phyloP scores from a whole-genome alignment of 2,329 filamentous ascomycete genomes.

The Tolypocladium ophioglossoides region DNA sequence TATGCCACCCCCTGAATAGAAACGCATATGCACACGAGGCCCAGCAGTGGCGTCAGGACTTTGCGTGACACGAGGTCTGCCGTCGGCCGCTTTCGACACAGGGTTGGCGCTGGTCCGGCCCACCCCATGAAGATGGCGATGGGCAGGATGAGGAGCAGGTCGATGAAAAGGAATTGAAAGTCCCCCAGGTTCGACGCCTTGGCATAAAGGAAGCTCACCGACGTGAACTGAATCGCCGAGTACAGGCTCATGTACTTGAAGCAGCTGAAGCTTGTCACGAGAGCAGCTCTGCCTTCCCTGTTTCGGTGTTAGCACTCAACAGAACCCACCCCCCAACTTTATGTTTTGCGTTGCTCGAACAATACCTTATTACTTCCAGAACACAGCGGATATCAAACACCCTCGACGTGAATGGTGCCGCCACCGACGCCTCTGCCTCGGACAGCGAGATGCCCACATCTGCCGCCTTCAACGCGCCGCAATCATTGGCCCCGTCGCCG shows the following conservation, averaged over 20 bases:
- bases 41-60: constrained; percentile 78
- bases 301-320: constrained; percentile 9
- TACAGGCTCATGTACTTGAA: constrained; percentile 99
- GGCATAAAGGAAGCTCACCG: constrained; percentile 92
- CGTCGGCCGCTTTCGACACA: constrained; percentile 79
- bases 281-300: constrained; percentile 81
- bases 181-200: constrained; percentile 91
- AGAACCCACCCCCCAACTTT: neutral
- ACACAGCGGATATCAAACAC: constrained; percentile 96
- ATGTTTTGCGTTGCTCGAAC: constrained; percentile 4
- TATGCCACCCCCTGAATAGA: constrained; percentile 66
- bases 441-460: constrained; percentile 96
- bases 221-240: constrained; percentile 97
- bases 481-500: constrained; percentile 95
- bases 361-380: constrained; percentile 72
- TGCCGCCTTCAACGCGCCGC: constrained; percentile 89
- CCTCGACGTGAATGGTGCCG: constrained; percentile 92
- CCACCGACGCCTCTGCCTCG: constrained; percentile 93
- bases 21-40: constrained; percentile 77
- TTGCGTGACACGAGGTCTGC: constrained; percentile 89
- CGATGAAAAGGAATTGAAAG: constrained; percentile 96
- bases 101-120: constrained; percentile 69
- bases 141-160: constrained; percentile 81
- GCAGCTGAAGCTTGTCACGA: constrained; percentile 98
- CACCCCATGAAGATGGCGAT: constrained; percentile 99